Percentiles rank a stretch among this genome's conserved stretches.
Conservation (phyloP, 495 filamentous ascomycete species). For the Hapsidospora chrysogenum region DNA sequence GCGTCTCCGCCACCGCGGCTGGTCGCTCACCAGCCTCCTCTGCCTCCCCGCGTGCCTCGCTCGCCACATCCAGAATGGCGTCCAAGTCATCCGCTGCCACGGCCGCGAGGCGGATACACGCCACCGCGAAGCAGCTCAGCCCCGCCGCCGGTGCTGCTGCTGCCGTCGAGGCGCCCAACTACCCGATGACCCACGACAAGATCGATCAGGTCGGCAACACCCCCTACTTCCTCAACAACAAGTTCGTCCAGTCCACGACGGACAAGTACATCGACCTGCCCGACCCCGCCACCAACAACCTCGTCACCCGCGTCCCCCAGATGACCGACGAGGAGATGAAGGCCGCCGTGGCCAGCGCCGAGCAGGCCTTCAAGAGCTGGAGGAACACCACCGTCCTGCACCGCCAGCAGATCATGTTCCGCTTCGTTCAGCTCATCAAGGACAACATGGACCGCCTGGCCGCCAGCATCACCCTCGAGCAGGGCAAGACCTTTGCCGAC, state of each 20-base stretch:
- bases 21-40: background rate
- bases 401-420: slow-evolving; percentile 95
- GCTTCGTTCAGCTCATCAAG: slow-evolving; percentile 75
- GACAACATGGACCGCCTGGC: slow-evolving; percentile 93
- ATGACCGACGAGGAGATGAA: slow-evolving; percentile 79
- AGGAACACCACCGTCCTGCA: slow-evolving; percentile 65
- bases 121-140: slow-evolving; percentile 40
- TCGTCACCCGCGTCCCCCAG: slow-evolving; percentile 95
- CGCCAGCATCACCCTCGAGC: slow-evolving; percentile 90
- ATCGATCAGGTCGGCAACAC: slow-evolving; percentile 64
- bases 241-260: slow-evolving; percentile 62
- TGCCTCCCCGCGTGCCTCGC: background rate
- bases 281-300: slow-evolving; percentile 94
- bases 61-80: slow-evolving; percentile 14
- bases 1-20: background rate
- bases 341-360: slow-evolving; percentile 72
- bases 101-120: slow-evolving; percentile 34
- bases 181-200: slow-evolving; percentile 68
- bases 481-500: slow-evolving; percentile 96
- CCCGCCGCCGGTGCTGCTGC: slow-evolving; percentile 28
- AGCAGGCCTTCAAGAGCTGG: slow-evolving; percentile 86
- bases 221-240: slow-evolving; percentile 81
- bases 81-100: slow-evolving; percentile 12
- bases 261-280: slow-evolving; percentile 78
- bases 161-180: slow-evolving; percentile 47